Percentiles rank a stretch among this genome's conserved stretches.
Conservation (phyloP, 1,284 basidiomycete species). For the Sanghuangporus sanghuang region DNA sequence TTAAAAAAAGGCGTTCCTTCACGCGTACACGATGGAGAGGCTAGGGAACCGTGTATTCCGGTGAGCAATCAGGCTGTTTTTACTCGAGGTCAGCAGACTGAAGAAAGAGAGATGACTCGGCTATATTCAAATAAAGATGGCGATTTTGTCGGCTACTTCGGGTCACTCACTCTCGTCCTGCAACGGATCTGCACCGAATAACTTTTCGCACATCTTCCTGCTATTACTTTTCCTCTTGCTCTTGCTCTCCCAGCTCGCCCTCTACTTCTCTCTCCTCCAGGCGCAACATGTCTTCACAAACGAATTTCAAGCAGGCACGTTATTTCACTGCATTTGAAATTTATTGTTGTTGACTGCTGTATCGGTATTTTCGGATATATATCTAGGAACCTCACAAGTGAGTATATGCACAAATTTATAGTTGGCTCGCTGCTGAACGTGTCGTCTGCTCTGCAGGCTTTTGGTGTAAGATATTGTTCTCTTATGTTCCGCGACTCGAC, state of each 20-base stretch:
- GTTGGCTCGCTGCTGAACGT: slow-evolving; percentile 11
- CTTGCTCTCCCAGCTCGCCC: too few relatives aligned
- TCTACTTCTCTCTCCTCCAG: neutral
- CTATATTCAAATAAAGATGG: neutral
- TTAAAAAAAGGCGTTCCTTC: neutral
- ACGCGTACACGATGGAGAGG: neutral
- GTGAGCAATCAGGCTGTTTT: neutral
- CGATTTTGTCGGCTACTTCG: neutral
- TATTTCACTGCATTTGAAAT: neutral
- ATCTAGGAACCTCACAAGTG: slow-evolving; percentile 61
- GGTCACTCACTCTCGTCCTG: neutral
- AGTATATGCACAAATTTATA: slow-evolving; percentile 26
- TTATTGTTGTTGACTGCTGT: neutral
- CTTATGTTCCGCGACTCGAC: neutral
- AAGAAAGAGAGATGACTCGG: neutral
- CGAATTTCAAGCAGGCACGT: slow-evolving; percentile 33
- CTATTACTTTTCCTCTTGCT: neutral
- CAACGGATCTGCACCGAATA: neutral
- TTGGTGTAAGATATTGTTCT: slow-evolving; percentile 46
- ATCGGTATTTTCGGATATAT: neutral
- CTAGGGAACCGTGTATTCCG: neutral
- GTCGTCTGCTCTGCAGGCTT: slow-evolving; percentile 36
- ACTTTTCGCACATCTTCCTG: neutral
- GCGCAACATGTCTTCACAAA: slow-evolving; percentile 22
- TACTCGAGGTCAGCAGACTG: neutral